Conservation (phyloP, 345 rosid genomes). For the Gossypium rotundifolium region DNA sequence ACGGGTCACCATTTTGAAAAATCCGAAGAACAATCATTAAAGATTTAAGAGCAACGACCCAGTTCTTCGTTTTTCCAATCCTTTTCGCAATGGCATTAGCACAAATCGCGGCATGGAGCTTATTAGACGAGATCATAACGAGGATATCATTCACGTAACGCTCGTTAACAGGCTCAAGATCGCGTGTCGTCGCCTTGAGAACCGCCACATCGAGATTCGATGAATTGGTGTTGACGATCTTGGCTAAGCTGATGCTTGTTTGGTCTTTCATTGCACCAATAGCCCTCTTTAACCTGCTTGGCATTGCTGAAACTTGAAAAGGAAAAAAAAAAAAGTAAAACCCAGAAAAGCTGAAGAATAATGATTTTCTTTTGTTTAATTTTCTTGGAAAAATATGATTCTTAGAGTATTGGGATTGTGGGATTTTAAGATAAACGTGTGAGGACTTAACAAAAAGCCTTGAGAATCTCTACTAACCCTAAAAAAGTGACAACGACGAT, state of each 20-base stretch:
- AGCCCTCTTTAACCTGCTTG: conserved; percentile 81
- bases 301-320: conserved; percentile 30
- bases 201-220: conserved; percentile 58
- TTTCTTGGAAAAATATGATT: neutral
- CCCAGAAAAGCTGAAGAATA: neutral
- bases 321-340: too few species aligned
- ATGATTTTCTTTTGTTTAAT: too few species aligned
- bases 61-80: conserved; percentile 59
- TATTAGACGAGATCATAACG: conserved; percentile 41
- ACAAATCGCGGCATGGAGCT: conserved; percentile 48
- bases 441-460: too few species aligned
- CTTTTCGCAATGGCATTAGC: conserved; percentile 56
- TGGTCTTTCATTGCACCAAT: conserved; percentile 80
- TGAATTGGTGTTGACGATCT: conserved; percentile 49
- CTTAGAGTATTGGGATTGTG: neutral
- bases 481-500: too few species aligned
- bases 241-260: conserved; percentile 83
- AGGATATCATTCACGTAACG: conserved; percentile 53
- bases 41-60: conserved; percentile 83
- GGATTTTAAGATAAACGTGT: neutral
- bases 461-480: too few species aligned
- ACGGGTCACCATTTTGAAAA: conserved; percentile 75
- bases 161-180: conserved; percentile 57
- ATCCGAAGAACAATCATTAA: conserved; percentile 62
- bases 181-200: conserved; percentile 75